phyloP scores from a whole-genome alignment of 768 basidiomycete genomes.

The Cystofilobasidium capitatum region DNA sequence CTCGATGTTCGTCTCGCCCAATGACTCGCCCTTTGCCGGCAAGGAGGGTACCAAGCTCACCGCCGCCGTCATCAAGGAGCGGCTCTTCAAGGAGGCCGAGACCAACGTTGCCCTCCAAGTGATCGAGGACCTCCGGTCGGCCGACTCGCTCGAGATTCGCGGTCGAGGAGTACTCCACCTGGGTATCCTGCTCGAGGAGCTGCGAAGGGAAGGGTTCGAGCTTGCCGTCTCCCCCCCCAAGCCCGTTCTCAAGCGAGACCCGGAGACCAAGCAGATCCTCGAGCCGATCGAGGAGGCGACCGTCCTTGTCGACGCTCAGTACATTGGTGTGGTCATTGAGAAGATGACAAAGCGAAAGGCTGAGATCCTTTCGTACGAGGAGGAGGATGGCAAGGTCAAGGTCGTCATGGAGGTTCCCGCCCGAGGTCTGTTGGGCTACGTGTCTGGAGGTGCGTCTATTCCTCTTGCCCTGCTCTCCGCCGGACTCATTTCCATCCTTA shows the following conservation, averaged over 20 bases:
- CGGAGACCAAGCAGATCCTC: conserved; percentile 6
- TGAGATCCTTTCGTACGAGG: conserved; percentile 22
- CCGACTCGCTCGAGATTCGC: conserved; percentile 25
- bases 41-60: conserved; percentile 26
- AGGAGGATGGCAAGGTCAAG: conserved; percentile 28
- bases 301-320: conserved; percentile 22
- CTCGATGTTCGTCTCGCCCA: conserved; percentile 26
- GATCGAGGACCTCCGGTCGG: conserved; percentile 5
- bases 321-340: conserved; percentile 25
- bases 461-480: no score
- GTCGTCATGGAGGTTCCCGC: conserved; percentile 28
- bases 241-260: conserved; percentile 17
- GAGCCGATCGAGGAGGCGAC: conserved; percentile 27
- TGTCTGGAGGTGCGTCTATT: conserved; percentile 14
- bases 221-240: conserved; percentile 22
- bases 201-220: conserved; percentile 27
- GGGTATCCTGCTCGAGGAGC: conserved; percentile 26
- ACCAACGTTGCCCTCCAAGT: conserved; percentile 27
- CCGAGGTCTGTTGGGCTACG: conserved; percentile 25
- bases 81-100: conserved; percentile 26
- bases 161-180: conserved; percentile 27
- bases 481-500: no score
- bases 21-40: conserved; percentile 27
- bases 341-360: conserved; percentile 28
- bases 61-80: conserved; percentile 25